Evolutionary conservation across 2,329 filamentous ascomycete genomes (phyloP), one percentile per base, ranked within the genome.

Genomic region (Harringtonia lauricola): DNA sequence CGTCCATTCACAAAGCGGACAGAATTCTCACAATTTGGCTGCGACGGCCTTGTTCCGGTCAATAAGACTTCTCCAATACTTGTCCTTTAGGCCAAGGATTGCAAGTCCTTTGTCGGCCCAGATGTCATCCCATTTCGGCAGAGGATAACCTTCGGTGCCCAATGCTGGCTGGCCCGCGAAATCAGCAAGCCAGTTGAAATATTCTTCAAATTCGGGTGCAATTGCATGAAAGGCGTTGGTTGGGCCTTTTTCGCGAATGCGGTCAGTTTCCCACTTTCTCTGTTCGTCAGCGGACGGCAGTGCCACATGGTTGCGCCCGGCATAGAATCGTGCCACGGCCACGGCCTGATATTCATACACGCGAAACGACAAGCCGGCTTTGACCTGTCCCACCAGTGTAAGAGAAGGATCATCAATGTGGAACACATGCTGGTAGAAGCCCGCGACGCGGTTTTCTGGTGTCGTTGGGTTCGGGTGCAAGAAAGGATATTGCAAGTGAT

Each of bases 401-500:
- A 64, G 45, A 0, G 56, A 57, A 8, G 60, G 59, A 36, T 64
- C 60, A 19, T 60, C 56, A 4, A 60, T 60, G 19, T 59, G 48
- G 51, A 57, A 64, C 0, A 57, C 59, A 18, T 63, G 60, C 48
- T 62, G 60, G 46, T 59, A 64, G 3, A 63, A 58, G 0, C 59
- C 59, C 0, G 59, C 57, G 3, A 63, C 31, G 24, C 24, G 24
- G 24, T 26, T 26, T 10, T 26, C 7, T 10, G 24, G 24, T 10
- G 24, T 26, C 7, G 24, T 26, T 8, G 49, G 35, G 42, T 36
- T 39, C 29, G 44, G n/a, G 24, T 26, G 24, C 24, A 26, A 52
- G 52, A 73, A 79, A 0, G 72, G 74, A 0, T 78, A 55, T 2
- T 70, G 72, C 66, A 74, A 79, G 0, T 67, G 68, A 52, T 77